These are phyloP conservation scores for Dactylonectria estremocensis DNA, from an alignment of 2,329 filamentous ascomycete genomes.

Conservation along the genomic window DNA sequence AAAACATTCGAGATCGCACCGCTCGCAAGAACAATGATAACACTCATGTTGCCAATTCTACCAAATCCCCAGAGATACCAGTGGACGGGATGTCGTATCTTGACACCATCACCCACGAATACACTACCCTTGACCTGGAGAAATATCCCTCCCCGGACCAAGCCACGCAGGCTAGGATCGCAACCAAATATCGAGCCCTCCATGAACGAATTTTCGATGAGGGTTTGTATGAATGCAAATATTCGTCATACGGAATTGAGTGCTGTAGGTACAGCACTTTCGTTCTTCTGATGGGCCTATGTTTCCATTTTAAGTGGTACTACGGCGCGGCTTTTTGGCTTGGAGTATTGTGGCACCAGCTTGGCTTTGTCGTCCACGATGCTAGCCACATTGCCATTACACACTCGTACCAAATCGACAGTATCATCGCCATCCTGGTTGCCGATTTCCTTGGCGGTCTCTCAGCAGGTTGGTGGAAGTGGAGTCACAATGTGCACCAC, in stretches of 20 bases:
- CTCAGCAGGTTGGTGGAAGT: slow-evolving; percentile 97
- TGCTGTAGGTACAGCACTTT: slow-evolving; percentile 71
- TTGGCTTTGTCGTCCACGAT: slow-evolving; percentile 94
- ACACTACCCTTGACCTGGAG: slow-evolving; percentile 81
- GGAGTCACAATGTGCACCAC: slow-evolving; percentile 96
- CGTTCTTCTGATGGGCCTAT: slow-evolving; percentile 72
- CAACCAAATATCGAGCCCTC: slow-evolving; percentile 84
- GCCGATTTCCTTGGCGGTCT: slow-evolving; percentile 93
- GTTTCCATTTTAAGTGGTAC: slow-evolving; percentile 78
- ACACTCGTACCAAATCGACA: slow-evolving; percentile 87
- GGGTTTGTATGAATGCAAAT: slow-evolving; percentile 88
- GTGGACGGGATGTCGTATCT: slow-evolving; percentile 74
- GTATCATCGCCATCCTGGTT: slow-evolving; percentile 88
- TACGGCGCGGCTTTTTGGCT: slow-evolving; percentile 79
- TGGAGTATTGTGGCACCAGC: slow-evolving; percentile 92
- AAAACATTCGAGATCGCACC: slow-evolving; percentile 50
- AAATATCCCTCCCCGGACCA: slow-evolving; percentile 86
- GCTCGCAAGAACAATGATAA: slow-evolving; percentile 52
- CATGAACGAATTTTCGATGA: slow-evolving; percentile 79
- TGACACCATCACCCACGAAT: slow-evolving; percentile 80
- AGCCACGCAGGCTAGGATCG: slow-evolving; percentile 80
- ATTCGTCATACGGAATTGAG: slow-evolving; percentile 84
- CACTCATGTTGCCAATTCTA: no score
- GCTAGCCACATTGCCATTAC: slow-evolving; percentile 98
- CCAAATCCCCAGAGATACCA: no score